Base-by-base conservation (phyloP, 495 filamentous ascomycete species). In the Podospora fimiseda region DNA sequence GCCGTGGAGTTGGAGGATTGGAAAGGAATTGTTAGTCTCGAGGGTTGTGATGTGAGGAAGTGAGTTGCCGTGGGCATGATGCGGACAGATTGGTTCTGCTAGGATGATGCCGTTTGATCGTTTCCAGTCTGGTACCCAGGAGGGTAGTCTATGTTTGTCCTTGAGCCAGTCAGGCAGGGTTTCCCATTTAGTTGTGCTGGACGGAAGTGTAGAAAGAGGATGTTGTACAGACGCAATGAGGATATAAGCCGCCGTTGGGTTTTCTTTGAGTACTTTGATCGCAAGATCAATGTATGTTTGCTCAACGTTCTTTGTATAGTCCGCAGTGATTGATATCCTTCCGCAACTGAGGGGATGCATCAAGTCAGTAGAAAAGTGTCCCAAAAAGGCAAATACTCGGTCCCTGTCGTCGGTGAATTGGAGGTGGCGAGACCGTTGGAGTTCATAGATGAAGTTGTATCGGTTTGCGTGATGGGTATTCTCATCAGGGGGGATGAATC, bases 371-470 rank as follows among this genome's bases (percentile, higher is more conserved):
- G 27, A 33, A 33, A 33, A 60, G 54, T 65, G 60, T 13, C 58
- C 58, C 24, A 61, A 49, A 27, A 60, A 58, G 42, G 60, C 60
- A 49, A 53, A 63, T 1, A 65, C 52, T n/a, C 61, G 63, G 51
- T 66, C 63, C 2, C 63, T 41, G 16, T 19, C 55, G 53, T 66
- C 58, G 27, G 53, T 59, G 11, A 57, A 44, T 9, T 58, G 45
- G 9, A 63, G 38, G 42, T 50, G 48, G 21, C 61, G 51, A 18
- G 62, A 61, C 27, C 62, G 46, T 16, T 65, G 62, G 11, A 65
- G 51, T 45, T 65, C 62, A 52, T 65, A 65, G 14, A 63, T 61
- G 23, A 65, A 59, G 61, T 39, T 57, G 24, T 57, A 50, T n/a
- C 62, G 54, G 46, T 65, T 65, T 22, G 62, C 57, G 50, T 63